A percentile compares a stretch with the other conserved stretches of the same genome.
Conservation (phyloP, 1,284 basidiomycete species). For the Trichosporon ovoides region DNA sequence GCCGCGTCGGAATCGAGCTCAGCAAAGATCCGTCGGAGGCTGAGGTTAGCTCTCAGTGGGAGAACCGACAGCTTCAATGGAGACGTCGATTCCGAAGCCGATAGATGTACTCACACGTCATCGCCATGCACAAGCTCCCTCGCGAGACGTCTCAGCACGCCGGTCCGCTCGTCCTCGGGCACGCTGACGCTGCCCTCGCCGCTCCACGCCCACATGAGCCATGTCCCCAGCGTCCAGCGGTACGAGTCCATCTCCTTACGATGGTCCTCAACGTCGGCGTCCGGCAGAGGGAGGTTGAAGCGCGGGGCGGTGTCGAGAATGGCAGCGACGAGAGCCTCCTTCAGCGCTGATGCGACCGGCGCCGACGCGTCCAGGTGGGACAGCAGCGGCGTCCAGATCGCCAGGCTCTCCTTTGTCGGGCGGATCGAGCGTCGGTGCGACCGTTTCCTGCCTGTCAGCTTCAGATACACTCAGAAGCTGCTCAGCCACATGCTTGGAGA, state of each 20-base stretch:
- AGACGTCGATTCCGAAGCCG: no score
- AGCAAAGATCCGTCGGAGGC: conserved; percentile 10
- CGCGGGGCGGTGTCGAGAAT: conserved; percentile 16
- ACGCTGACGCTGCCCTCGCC: conserved; percentile 5
- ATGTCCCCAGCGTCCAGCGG: conserved; percentile 21
- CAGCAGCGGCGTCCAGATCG: conserved; percentile 29
- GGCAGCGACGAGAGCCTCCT: conserved; percentile 8
- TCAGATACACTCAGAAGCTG: neutral
- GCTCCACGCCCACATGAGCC: conserved; percentile 15
- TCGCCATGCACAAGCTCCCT: conserved; percentile 19
- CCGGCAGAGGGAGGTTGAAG: neutral
- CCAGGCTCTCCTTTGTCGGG: conserved; percentile 36
- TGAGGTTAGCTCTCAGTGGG: neutral
- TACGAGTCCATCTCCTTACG: conserved; percentile 14
- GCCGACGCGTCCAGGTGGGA: neutral
- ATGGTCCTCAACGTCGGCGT: conserved; percentile 10
- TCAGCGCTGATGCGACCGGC: conserved; percentile 3
- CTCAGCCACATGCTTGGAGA: neutral
- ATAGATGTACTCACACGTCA: conserved; percentile 11
- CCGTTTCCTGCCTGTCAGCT: conserved; percentile 17
- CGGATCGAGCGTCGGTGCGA: conserved; percentile 10
- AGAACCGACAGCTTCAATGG: no score
- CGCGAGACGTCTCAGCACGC: conserved; percentile 10
- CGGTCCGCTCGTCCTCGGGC: conserved; percentile 5
- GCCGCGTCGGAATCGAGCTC: neutral